Percentiles rank a stretch among this genome's conserved stretches.
These are phyloP conservation scores for Exophiala calicioides DNA, from an alignment of 2,329 filamentous ascomycete genomes.

Conservation along the genomic window DNA sequence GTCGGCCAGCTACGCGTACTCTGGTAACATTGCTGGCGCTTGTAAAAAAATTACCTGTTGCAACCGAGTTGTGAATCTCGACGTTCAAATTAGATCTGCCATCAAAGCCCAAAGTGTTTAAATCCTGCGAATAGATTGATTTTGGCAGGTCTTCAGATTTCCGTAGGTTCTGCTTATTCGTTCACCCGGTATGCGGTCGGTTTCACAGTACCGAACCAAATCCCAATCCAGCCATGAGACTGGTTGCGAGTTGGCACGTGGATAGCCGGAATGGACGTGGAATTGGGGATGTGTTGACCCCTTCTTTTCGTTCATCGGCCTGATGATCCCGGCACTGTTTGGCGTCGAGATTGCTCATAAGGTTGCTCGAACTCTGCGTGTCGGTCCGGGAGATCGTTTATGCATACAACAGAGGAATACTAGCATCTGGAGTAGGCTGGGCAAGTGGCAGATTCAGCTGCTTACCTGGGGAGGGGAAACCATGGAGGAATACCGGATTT, in stretches of 20 bases:
- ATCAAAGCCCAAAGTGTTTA: too few species aligned
- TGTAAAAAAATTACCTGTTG: too few species aligned
- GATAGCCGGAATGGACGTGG: too few species aligned
- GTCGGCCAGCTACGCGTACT: too few species aligned
- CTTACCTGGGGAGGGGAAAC: not conserved
- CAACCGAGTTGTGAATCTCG: not conserved
- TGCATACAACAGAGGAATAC: constrained; percentile 7
- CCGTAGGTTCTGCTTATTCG: constrained; percentile 10
- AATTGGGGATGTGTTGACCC: too few species aligned
- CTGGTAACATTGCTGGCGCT: too few species aligned
- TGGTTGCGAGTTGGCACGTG: not conserved
- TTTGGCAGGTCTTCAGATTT: too few species aligned
- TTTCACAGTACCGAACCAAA: too few species aligned
- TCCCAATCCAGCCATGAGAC: constrained; percentile 2
- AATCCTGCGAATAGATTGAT: too few species aligned
- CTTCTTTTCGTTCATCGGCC: too few species aligned
- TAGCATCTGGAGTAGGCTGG: not conserved
- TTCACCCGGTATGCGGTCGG: constrained; percentile 15
- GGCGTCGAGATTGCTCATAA: not conserved
- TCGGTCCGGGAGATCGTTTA: constrained; percentile 18
- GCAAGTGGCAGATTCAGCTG: not conserved
- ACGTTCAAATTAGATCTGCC: constrained; percentile 16
- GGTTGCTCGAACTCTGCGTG: not conserved
- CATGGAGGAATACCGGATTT: not conserved
- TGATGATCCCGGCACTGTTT: too few species aligned